These are phyloP conservation scores for Fusarium paranaense DNA, from an alignment of 2,329 filamentous ascomycete species.

Conservation along the genomic window DNA sequence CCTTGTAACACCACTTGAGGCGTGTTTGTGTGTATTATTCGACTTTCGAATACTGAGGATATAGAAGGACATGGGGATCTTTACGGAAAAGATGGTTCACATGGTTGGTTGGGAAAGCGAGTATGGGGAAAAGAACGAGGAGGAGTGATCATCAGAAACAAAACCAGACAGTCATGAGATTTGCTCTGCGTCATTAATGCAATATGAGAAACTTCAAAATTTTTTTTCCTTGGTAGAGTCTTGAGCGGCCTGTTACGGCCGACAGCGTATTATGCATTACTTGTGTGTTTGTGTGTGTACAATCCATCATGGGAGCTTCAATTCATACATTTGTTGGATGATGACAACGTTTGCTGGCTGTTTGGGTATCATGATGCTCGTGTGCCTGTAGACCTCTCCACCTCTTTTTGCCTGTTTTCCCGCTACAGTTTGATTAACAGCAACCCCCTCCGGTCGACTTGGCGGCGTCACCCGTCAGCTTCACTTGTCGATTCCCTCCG, in stretches of 20 bases:
- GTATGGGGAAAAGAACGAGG: constrained; percentile 32
- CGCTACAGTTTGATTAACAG: constrained; percentile 53
- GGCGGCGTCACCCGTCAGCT: constrained; percentile 56
- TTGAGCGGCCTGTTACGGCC: constrained; percentile 33
- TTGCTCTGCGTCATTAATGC: constrained; percentile 46
- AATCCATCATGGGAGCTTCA: constrained; percentile 42
- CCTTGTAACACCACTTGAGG: constrained; percentile 15
- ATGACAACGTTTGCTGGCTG: constrained; percentile 40
- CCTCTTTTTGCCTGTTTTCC: constrained; percentile 20
- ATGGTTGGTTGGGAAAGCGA: constrained; percentile 40
- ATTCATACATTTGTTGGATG: constrained; percentile 41
- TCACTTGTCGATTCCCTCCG: constrained; percentile 59
- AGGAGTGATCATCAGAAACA: constrained; percentile 32
- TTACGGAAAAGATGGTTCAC: constrained; percentile 33
- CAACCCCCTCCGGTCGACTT: constrained; percentile 58
- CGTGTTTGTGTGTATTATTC: constrained; percentile 26
- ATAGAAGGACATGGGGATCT: constrained; percentile 36
- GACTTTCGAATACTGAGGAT: constrained; percentile 30
- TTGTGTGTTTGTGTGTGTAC: constrained; percentile 37
- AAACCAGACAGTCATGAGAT: constrained; percentile 35
- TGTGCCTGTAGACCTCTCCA: constrained; percentile 33
- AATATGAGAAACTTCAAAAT: constrained; percentile 40
- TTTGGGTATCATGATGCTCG: constrained; percentile 49
- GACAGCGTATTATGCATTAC: constrained; percentile 49
- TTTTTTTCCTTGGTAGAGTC: constrained; percentile 33